phyloP scores from a whole-genome alignment of 2,329 filamentous ascomycete species.

The Ascochyta lentis region DNA sequence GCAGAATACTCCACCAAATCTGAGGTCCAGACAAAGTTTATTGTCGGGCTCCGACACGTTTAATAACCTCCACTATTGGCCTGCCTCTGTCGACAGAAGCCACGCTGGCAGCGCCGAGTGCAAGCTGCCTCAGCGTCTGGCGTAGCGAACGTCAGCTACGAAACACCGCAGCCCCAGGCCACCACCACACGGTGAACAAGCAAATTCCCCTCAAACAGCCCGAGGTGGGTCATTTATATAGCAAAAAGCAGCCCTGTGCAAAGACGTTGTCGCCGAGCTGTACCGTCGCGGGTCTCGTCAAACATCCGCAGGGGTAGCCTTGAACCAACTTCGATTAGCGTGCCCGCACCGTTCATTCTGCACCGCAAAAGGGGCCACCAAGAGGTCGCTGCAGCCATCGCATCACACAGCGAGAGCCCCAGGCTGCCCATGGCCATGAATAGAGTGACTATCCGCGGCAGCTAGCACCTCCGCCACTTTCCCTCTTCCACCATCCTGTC shows the following conservation, averaged over 20 bases:
- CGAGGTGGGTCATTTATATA: conserved; percentile 15
- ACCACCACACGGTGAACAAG: conserved; percentile 1
- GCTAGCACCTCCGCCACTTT: conserved; percentile 36
- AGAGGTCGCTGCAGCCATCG: conserved; percentile 32
- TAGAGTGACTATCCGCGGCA: conserved; percentile 31
- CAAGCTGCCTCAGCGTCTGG: conserved; percentile 9
- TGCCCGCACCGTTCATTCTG: conserved; percentile 31
- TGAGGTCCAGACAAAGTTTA: conserved; percentile 14
- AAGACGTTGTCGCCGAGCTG: conserved; percentile 19
- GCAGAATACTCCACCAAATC: conserved; percentile 6
- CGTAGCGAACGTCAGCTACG: conserved; percentile 3
- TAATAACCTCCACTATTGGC: conserved; percentile 3
- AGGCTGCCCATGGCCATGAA: conserved; percentile 35
- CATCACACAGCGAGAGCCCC: conserved; percentile 38
- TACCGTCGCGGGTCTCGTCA: conserved; percentile 21
- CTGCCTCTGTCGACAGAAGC: conserved; percentile 9
- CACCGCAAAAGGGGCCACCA: conserved; percentile 41
- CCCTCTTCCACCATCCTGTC: conserved; percentile 32
- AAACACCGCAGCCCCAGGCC: conserved; percentile 8
- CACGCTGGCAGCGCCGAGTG: neutral
- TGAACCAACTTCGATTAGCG: conserved; percentile 19
- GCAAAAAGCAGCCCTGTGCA: conserved; percentile 16
- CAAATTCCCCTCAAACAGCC: conserved; percentile 12
- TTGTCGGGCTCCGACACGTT: conserved; percentile 10
- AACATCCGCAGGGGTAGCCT: conserved; percentile 26